Conservation (phyloP, 2,329 filamentous ascomycete species). For the Neofusicoccum sp. region DNA sequence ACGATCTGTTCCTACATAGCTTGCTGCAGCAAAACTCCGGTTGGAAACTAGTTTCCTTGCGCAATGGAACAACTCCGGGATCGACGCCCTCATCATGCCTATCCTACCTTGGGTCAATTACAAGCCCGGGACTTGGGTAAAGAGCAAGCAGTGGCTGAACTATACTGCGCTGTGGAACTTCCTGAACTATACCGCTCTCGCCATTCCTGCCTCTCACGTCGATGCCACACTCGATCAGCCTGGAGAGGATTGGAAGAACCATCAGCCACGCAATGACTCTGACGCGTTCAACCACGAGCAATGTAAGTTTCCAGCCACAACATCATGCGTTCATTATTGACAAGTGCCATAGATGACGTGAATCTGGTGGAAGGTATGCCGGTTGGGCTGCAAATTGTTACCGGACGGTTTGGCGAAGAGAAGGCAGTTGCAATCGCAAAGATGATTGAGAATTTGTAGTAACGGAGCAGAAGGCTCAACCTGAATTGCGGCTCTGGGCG, state of each 20-base stretch:
- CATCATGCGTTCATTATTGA: slow-evolving; percentile 2
- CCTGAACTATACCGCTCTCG: slow-evolving; percentile 25
- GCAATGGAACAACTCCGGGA: slow-evolving; percentile 21
- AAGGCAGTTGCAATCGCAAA: slow-evolving; percentile 27
- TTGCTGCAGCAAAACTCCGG: slow-evolving; percentile 17
- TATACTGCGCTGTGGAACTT: slow-evolving; percentile 38
- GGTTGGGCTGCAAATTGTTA: slow-evolving; percentile 27
- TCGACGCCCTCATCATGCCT: slow-evolving; percentile 25
- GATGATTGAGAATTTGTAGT: slow-evolving; percentile 23
- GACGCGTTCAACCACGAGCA: slow-evolving; percentile 16
- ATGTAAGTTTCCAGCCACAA: slow-evolving; percentile 14
- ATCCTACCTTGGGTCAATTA: slow-evolving; percentile 26
- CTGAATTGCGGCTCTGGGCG: neutral
- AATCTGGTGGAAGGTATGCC: slow-evolving; percentile 27
- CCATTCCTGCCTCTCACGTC: slow-evolving; percentile 16
- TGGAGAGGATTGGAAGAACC: neutral
- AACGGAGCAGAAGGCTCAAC: too few species aligned
- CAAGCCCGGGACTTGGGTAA: slow-evolving; percentile 26
- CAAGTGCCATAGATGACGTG: slow-evolving; percentile 21
- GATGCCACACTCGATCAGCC: slow-evolving; percentile 17
- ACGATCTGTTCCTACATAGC: slow-evolving; percentile 1
- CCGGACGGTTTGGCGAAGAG: slow-evolving; percentile 27
- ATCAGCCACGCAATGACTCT: slow-evolving; percentile 14
- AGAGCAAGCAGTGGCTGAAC: slow-evolving; percentile 31
- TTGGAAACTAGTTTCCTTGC: slow-evolving; percentile 22